A percentile compares a stretch with the other conserved stretches of the same genome.
Evolutionary conservation across 2,329 filamentous ascomycete genomes (phyloP).

Genomic region (Knufia petricola): DNA sequence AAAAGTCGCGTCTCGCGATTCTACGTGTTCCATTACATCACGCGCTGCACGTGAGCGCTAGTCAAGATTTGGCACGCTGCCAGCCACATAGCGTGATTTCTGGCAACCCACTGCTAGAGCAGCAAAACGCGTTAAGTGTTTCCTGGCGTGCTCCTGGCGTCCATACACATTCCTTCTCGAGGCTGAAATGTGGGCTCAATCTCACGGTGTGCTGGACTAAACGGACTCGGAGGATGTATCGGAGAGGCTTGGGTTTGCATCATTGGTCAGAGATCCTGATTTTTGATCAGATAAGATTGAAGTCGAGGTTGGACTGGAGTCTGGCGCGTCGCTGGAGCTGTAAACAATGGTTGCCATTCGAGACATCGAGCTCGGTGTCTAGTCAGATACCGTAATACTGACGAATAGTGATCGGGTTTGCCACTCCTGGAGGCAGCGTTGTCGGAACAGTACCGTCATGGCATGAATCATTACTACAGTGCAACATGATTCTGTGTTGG

Average conservation of each 20-base stretch:
- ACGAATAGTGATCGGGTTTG: neutral
- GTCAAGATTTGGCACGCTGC: neutral
- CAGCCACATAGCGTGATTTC: constrained; percentile 2
- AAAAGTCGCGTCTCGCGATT: constrained; percentile 2
- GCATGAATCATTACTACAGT: neutral
- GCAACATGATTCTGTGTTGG: neutral
- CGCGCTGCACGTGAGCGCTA: constrained; percentile 1
- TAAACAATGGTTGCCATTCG: neutral
- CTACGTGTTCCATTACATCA: constrained; percentile 6
- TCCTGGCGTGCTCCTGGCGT: too few species aligned
- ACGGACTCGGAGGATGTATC: constrained; percentile 1
- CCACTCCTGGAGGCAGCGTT: neutral
- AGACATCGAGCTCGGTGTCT: neutral
- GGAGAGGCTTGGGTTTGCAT: neutral
- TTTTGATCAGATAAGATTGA: constrained; percentile 9
- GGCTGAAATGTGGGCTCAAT: constrained; percentile 2
- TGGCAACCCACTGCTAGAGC: neutral
- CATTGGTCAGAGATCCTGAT: constrained; percentile 2
- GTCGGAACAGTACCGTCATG: neutral
- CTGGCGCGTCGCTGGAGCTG: constrained; percentile 7
- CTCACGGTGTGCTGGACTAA: neutral
- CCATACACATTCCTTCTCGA: constrained; percentile 4
- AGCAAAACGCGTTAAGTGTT: neutral
- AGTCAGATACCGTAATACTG: neutral
- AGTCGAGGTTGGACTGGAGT: neutral